Evolutionary conservation across 257 asterid genomes (phyloP), one percentile per base, ranked within the genome.

Genomic region (Striga asiatica): DNA sequence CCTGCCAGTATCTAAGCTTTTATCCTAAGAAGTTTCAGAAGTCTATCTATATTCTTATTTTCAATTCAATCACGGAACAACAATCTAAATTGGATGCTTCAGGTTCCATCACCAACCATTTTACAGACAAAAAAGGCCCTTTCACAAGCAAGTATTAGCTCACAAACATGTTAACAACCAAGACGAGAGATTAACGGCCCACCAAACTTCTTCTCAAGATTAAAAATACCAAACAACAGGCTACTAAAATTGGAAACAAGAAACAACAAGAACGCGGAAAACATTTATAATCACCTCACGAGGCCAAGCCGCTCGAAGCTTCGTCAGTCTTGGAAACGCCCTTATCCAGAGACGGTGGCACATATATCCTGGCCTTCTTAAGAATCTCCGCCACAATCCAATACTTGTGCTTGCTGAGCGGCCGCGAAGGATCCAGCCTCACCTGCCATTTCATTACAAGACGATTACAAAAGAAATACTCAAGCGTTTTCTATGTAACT

Each of bases 331-430:
- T 17, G 4, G 68, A 45, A 28, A 31, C 73, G 41, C 31, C 69
- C 39, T 56, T 42, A 4, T 21, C 50, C 1, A 54, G 50, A 20
- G 75, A 37, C 3, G 81, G 79, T 4, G 94, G 85, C 8, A 58
- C 60, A 31, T 85, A 85, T 34, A 85, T 76, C 57, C 72, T 69
- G 24, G 93, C 93, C 46, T 77, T 82, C 77, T 76, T 82, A 75
- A 85, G 77, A 52, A 80, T 80, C 37, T 85, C 94, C 14, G 85
- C 82, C 19, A 83, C 95, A 39, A 81, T 51, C 94, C 95, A 85
- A 21, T 69, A 54, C 68, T 85, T 83, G 16, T 64, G 72, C 72
- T 83, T 82, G 88, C 95, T 85, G 50, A 85, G 22, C 18, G 95
- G 95, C 67, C 88, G 76, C 43, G 95, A 82, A 54, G 84, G 84